Percentiles rank a stretch among this genome's conserved stretches.
Evolutionary conservation across 805 yeast species (phyloP).

Genomic region (Yarrowia divulgata): DNA sequence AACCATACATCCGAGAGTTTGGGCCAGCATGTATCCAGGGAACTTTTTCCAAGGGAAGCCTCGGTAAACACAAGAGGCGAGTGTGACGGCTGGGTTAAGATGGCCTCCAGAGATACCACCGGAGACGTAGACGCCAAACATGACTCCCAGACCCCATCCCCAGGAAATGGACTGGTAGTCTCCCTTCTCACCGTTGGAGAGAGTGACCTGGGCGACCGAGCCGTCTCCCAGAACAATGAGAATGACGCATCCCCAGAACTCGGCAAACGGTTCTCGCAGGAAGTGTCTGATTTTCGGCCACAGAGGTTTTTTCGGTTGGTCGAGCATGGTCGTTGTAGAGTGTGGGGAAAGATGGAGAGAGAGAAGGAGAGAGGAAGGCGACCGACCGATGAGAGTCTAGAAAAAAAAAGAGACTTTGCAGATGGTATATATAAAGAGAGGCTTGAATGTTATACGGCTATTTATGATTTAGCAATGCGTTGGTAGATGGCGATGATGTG

Average conservation of each 20-base stretch:
- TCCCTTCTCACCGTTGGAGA: constrained; percentile 54
- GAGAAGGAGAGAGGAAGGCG: not conserved
- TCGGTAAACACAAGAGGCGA: constrained; percentile 58
- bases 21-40: constrained; percentile 57
- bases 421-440: constrained; percentile 9
- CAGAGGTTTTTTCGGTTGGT: constrained; percentile 19
- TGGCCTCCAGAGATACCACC: constrained; percentile 68
- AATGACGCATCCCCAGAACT: constrained; percentile 59
- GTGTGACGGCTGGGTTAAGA: constrained; percentile 61
- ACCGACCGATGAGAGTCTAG: not conserved
- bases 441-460: constrained; percentile 13
- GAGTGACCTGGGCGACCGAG: constrained; percentile 56
- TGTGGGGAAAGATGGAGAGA: not conserved
- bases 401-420: constrained; percentile 7
- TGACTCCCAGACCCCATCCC: constrained; percentile 63
- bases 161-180: constrained; percentile 55
- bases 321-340: not conserved
- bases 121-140: constrained; percentile 58
- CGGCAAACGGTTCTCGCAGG: constrained; percentile 59
- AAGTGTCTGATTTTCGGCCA: constrained; percentile 45
- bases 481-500: not conserved
- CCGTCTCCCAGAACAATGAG: constrained; percentile 60
- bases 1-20: constrained; percentile 58
- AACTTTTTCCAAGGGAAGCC: constrained; percentile 61
- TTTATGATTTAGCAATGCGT: constrained; percentile 13